Percentiles rank a stretch among this genome's conserved stretches.
Conservation (phyloP, 2,329 filamentous ascomycete genomes). For the Aureobasidium mangrovei region DNA sequence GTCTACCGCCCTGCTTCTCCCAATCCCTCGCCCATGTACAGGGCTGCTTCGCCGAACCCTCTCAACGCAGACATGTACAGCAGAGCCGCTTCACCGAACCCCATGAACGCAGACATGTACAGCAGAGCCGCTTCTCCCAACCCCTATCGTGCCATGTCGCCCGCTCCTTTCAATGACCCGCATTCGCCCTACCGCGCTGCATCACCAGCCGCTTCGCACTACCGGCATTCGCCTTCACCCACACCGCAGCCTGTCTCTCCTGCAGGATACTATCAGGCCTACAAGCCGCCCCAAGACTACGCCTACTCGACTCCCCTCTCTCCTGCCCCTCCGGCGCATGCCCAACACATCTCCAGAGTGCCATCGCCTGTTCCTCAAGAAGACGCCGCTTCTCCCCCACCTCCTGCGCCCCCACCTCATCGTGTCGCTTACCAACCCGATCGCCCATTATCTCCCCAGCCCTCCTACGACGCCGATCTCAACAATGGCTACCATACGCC, state of each 20-base stretch:
- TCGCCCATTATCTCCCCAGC: constrained; percentile 40
- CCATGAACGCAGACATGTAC: constrained; percentile 5
- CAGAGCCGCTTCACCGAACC: constrained; percentile 22
- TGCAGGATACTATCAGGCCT: neutral
- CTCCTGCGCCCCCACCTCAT: constrained; percentile 77
- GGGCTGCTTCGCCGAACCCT: constrained; percentile 15
- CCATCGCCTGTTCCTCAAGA: constrained; percentile 19
- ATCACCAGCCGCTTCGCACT: constrained; percentile 23
- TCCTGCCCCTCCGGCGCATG: constrained; percentile 34
- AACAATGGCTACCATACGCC: constrained; percentile 40
- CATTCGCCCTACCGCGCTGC: constrained; percentile 15
- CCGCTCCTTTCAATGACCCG: neutral
- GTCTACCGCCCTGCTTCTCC: constrained; percentile 15
- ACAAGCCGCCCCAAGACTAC: constrained; percentile 20
- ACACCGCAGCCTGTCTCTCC: neutral
- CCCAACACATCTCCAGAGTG: constrained; percentile 20
- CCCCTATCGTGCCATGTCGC: constrained; percentile 5
- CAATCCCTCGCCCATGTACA: constrained; percentile 15
- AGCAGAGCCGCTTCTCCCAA: constrained; percentile 14
- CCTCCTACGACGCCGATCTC: constrained; percentile 16
- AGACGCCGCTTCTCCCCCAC: constrained; percentile 60
- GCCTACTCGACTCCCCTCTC: constrained; percentile 33
- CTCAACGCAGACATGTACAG: constrained; percentile 8
- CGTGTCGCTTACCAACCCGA: constrained; percentile 45
- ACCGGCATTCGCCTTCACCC: constrained; percentile 22